Evolutionary conservation across 129 eudicot species (phyloP), one percentile per base, ranked within the genome.

Genomic region (carrot (Daucus carota)): DNA sequence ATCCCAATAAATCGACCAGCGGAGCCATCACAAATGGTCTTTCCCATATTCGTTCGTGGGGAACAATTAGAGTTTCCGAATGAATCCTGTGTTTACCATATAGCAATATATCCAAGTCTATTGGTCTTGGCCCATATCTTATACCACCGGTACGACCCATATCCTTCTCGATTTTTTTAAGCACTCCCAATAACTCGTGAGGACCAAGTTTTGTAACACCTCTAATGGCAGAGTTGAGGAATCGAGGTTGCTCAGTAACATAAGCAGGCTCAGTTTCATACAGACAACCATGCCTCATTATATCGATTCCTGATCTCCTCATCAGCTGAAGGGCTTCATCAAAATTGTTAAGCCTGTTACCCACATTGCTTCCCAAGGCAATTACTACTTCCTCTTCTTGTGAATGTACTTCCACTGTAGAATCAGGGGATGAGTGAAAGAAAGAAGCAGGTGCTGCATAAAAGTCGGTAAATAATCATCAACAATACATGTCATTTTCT

Each of bases 21-120:
- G 98, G 98, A 26, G 96, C 97, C 90, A 94, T 78, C 66, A 94
- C 98, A 71, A 94, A 91, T 32, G 97, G 96, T 44, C 98, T 89
- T 77, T 94, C 97, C 79, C 85, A 91, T 47, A 94, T 89, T 85
- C 97, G 84, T 85, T 94, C 98, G 78, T 94, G 98, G 46, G 97
- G 98, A 66, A 94, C 88, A 0, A 75, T 85, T 18, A 94, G 97
- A 67, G 18, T 79, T 3, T 94, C 97, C 0, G 97, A 89, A 44
- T 62, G 34, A 45, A 94, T 81, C 75, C 45, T 94, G 76, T 74
- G 83, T 41, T 76, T 89, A 52, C 97, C 98, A 3, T 89, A 94
- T 28, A 94, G 86, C 80, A 94, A 75, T 47, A 94, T 89, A 81
- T 91, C 98, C 57, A 94, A 80, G 84, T 91, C 98, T 60, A 94